Base-by-base conservation (phyloP, 495 filamentous ascomycete genomes). In the Hypoxylon fragiforme region DNA sequence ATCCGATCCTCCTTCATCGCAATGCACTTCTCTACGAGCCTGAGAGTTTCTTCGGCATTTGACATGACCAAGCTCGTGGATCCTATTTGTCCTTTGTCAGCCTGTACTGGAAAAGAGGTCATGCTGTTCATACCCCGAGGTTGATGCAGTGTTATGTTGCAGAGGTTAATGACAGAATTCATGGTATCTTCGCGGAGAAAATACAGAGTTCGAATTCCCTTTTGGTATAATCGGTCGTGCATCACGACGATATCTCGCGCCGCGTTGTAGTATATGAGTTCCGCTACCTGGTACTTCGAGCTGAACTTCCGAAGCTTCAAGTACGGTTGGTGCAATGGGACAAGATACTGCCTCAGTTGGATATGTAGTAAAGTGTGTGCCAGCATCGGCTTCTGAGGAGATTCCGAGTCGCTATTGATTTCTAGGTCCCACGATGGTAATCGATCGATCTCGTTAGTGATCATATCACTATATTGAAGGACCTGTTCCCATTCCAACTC, bases 71-170 rank as follows among this genome's bases (percentile, higher is more conserved):
- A 47, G 11, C 39, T 64, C 30, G 37, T 26, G 2, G 67, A 69
- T 22, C 53, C 66, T 71, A 37, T n/a, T 41, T 9, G 9, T 18
- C n/a, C 13, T 14, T 32, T 12, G 26, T 61, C 45, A 71, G 53
- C 51, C n/a, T 41, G 8, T 1, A 24, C 36, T 35, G 35, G 24
- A 14, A 42, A 18, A 1, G 19, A 34, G 8, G 4, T 41, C 36
- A 14, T 26, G 28, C 21, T 3, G 18, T 26, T 20, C 38, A 2
- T 62, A 71, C 69, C 70, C 60, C 69, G 65, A n/a, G 75, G 75
- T 50, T 79, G 76, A 15, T 77, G 73, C 57, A 79, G 68, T 11
- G 75, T 73, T 39, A 79, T 69, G 46, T 71, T 73, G 65, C 70
- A 73, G 24, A 71, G 60, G 37, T 69, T 65, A 32, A 71, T 62